Percentiles rank a stretch among this genome's conserved stretches.
Evolutionary conservation across 495 filamentous ascomycete genomes (phyloP).

Genomic region (Podospora tetraspora): DNA sequence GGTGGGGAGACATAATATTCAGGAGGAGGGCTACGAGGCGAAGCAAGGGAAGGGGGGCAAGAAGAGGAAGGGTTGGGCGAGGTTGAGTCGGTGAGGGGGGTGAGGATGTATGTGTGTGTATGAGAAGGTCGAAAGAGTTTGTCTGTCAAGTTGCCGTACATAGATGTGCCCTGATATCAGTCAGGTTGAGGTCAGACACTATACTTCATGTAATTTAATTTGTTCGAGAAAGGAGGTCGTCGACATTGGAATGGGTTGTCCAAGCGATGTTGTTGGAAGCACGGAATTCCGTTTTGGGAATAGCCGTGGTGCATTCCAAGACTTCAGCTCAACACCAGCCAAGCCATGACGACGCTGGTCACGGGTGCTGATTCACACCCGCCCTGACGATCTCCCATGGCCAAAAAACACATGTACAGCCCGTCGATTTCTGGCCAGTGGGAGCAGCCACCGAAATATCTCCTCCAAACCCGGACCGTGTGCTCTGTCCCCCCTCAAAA

Average conservation of each 20-base stretch:
- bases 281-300: background rate
- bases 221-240: background rate
- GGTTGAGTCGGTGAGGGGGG: background rate
- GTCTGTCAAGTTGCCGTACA: background rate
- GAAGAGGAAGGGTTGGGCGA: conserved; percentile 18
- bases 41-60: conserved; percentile 25
- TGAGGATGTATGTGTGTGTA: background rate
- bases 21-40: conserved; percentile 64
- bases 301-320: background rate
- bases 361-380: background rate
- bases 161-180: background rate
- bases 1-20: conserved; percentile 67
- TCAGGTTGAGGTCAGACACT: background rate
- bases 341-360: background rate
- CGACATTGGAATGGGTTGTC: background rate
- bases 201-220: background rate
- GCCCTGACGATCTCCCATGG: background rate
- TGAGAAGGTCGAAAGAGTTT: background rate
- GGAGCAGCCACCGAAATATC: background rate
- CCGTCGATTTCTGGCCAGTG: background rate
- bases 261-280: background rate
- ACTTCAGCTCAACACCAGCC: background rate
- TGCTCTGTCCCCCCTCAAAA: background rate
- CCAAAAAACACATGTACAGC: background rate
- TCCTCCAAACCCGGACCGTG: background rate